Percentiles rank a stretch among this genome's conserved stretches.
Evolutionary conservation across 768 basidiomycete species (phyloP).

Genomic region (Dentipellis sp.): DNA sequence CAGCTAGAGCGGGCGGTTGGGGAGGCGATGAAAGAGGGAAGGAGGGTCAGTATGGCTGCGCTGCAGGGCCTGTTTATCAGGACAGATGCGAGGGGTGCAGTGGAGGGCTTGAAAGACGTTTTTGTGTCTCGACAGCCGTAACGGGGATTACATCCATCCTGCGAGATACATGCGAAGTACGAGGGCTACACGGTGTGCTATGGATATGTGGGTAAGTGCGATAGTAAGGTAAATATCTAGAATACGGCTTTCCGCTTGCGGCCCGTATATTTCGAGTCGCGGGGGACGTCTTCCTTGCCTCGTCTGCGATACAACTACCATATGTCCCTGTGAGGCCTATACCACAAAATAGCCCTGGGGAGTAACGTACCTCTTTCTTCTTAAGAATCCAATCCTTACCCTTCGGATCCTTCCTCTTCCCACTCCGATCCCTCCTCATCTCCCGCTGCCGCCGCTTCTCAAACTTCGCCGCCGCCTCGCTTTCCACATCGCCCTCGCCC

Average conservation of each 20-base stretch:
- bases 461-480: slow-evolving; percentile 52
- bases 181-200: not conserved
- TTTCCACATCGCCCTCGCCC: slow-evolving; percentile 37
- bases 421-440: slow-evolving; percentile 42
- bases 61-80: slow-evolving; percentile 94
- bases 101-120: slow-evolving; percentile 38
- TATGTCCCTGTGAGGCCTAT: not conserved
- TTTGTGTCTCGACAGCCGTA: slow-evolving; percentile 14
- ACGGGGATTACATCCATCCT: not conserved
- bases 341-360: slow-evolving; percentile 2
- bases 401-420: slow-evolving; percentile 65
- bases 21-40: slow-evolving; percentile 40
- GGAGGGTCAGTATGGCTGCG: slow-evolving; percentile 87
- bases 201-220: no score
- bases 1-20: slow-evolving; percentile 46
- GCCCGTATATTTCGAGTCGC: slow-evolving; percentile 87
- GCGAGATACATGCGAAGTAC: slow-evolving; percentile 1
- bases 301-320: slow-evolving; percentile 70
- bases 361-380: slow-evolving; percentile 82
- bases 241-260: slow-evolving; percentile 77
- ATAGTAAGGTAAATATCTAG: slow-evolving; percentile 29
- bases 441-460: slow-evolving; percentile 73
- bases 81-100: slow-evolving; percentile 46
- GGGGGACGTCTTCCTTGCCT: slow-evolving; percentile 78
- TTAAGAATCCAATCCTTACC: slow-evolving; percentile 89